These are phyloP conservation scores for Tubosaeta brunneosetosa DNA, from an alignment of 768 basidiomycete species.

Conservation along the genomic window DNA sequence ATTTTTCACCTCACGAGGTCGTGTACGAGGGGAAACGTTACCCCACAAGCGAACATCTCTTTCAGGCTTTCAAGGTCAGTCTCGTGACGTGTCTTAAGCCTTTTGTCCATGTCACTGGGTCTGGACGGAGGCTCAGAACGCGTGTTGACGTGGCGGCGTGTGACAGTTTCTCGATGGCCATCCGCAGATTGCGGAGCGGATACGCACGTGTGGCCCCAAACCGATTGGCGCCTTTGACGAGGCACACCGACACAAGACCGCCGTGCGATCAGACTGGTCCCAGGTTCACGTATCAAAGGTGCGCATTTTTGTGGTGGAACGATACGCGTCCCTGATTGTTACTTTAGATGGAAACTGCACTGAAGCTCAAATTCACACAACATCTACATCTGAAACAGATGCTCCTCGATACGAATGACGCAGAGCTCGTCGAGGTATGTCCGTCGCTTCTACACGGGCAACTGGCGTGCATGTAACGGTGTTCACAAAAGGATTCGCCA, in stretches of 20 bases:
- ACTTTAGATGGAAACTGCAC: slow-evolving; percentile 56
- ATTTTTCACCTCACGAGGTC: slow-evolving; percentile 68
- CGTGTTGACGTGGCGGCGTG: slow-evolving; percentile 2
- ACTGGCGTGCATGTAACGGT: neutral
- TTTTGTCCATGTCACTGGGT: neutral
- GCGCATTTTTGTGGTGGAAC: neutral
- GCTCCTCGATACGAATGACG: slow-evolving; percentile 61
- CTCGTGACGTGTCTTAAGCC: neutral
- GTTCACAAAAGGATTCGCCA: slow-evolving; percentile 53
- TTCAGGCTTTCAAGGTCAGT: slow-evolving; percentile 69
- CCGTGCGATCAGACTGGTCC: slow-evolving; percentile 61
- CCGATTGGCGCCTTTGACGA: slow-evolving; percentile 63
- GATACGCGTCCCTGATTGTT: neutral
- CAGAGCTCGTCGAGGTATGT: slow-evolving; percentile 62
- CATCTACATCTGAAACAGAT: slow-evolving; percentile 53
- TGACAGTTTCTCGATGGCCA: slow-evolving; percentile 54
- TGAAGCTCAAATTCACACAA: slow-evolving; percentile 69
- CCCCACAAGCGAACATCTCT: slow-evolving; percentile 74
- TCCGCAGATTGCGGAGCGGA: slow-evolving; percentile 64
- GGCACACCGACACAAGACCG: slow-evolving; percentile 60
- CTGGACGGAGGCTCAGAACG: neutral
- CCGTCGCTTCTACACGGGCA: neutral
- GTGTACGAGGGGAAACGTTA: slow-evolving; percentile 59
- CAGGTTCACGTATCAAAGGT: slow-evolving; percentile 63
- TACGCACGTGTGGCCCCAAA: slow-evolving; percentile 56